Evolutionary conservation across 2,329 filamentous ascomycete species (phyloP).

Genomic region (Drechslerella dactyloides): DNA sequence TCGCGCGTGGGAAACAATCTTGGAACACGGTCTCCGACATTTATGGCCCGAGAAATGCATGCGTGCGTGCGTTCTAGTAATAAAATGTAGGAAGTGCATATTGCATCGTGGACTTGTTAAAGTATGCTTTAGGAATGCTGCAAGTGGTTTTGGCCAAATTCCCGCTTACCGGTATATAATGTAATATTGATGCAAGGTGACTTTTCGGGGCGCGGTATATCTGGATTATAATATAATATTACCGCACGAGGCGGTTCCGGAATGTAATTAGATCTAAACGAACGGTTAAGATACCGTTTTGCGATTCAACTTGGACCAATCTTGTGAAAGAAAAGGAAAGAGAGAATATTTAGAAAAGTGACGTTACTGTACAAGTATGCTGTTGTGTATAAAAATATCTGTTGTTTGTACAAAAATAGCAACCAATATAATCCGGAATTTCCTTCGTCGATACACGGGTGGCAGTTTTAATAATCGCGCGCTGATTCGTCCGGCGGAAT

Average conservation of each 20-base stretch:
- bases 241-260: not conserved
- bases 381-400: too few species aligned
- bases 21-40: too few species aligned
- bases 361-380: too few species aligned
- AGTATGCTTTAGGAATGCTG: too few species aligned
- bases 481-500: slow-evolving; percentile 1
- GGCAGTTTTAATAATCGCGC: not conserved
- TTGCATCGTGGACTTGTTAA: too few species aligned
- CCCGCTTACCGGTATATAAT: too few species aligned
- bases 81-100: too few species aligned
- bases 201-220: not conserved
- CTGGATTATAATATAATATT: not conserved
- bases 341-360: too few species aligned
- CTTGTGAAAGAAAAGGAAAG: not conserved
- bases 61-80: too few species aligned
- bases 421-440: not conserved
- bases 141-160: too few species aligned
- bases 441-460: not conserved
- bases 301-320: not conserved
- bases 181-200: slow-evolving; percentile 1
- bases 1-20: too few species aligned
- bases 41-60: too few species aligned
- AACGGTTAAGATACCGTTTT: not conserved
- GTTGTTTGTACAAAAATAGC: not conserved
- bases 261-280: not conserved